phyloP scores from a whole-genome alignment of 208 protist genomes.

The Trypanosoma conorhini region DNA sequence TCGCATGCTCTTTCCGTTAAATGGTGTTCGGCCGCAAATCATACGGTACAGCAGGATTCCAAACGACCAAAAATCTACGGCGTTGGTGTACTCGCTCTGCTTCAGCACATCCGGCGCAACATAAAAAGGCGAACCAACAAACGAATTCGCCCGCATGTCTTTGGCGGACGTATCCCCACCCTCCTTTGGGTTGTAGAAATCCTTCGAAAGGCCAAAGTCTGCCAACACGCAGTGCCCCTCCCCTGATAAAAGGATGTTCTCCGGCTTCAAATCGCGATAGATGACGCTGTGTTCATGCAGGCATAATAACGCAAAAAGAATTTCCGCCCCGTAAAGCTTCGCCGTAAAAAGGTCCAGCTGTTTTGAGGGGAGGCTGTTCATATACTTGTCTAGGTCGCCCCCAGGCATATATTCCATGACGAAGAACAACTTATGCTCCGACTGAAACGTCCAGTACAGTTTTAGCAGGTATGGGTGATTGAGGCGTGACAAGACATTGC shows the following conservation, averaged over 20 bases:
- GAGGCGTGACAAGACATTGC: slow-evolving; percentile 92
- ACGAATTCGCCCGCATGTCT: slow-evolving; percentile 90
- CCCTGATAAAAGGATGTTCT: slow-evolving; percentile 88
- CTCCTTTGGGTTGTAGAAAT: slow-evolving; percentile 89
- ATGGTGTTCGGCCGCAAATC: slow-evolving; percentile 94
- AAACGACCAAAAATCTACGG: slow-evolving; percentile 98
- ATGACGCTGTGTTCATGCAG: slow-evolving; percentile 95
- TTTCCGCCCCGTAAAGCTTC: slow-evolving; percentile 95
- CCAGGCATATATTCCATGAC: slow-evolving; percentile 96
- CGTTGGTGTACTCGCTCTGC: slow-evolving; percentile 94
- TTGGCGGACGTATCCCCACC: slow-evolving; percentile 65
- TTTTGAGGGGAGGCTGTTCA: slow-evolving; percentile 87
- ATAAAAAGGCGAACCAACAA: slow-evolving; percentile 94
- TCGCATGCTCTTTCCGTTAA: slow-evolving; percentile 93
- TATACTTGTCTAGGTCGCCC: slow-evolving; percentile 93
- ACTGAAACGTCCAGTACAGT: slow-evolving; percentile 97
- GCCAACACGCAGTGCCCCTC: slow-evolving; percentile 91
- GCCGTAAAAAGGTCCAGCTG: slow-evolving; percentile 83
- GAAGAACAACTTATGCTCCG: slow-evolving; percentile 94
- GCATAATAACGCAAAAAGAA: slow-evolving; percentile 91
- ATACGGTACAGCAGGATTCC: slow-evolving; percentile 98
- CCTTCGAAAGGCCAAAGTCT: slow-evolving; percentile 93
- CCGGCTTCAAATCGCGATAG: slow-evolving; percentile 94
- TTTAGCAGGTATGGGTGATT: slow-evolving; percentile 95
- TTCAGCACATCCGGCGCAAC: slow-evolving; percentile 95